phyloP scores from a whole-genome alignment of 2,329 filamentous ascomycete species.

The Stagonosporopsis tanaceti region DNA sequence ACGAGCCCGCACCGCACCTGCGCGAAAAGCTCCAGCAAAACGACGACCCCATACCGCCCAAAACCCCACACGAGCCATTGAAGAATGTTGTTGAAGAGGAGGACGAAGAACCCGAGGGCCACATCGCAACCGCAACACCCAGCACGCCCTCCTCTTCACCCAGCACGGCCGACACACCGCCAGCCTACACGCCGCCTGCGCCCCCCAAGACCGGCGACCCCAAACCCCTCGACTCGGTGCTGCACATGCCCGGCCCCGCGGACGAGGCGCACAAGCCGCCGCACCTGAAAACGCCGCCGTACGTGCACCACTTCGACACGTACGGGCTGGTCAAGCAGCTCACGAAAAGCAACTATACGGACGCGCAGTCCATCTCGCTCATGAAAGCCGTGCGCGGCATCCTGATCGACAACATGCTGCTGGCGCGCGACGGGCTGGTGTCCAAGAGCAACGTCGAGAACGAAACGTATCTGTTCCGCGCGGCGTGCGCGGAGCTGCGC shows the following conservation, averaged over 20 bases:
- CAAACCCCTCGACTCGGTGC: conserved; percentile 52
- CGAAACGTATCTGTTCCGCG: conserved; percentile 91
- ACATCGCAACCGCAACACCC: conserved; percentile 26
- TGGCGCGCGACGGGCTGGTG: conserved; percentile 81
- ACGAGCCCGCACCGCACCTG: conserved; percentile 55
- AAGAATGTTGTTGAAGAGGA: conserved; percentile 33
- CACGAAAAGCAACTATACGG: conserved; percentile 72
- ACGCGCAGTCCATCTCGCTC: conserved; percentile 77
- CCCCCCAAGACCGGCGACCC: conserved; percentile 34
- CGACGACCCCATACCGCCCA: conserved; percentile 6
- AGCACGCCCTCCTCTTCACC: conserved; percentile 23
- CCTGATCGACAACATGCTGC: conserved; percentile 78
- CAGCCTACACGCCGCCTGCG: conserved; percentile 27
- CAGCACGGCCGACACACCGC: conserved; percentile 22
- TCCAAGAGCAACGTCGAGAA: conserved; percentile 95
- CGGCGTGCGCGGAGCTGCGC: conserved; percentile 89
- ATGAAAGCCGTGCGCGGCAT: conserved; percentile 92
- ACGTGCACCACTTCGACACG: conserved; percentile 96
- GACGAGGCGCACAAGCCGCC: conserved; percentile 62
- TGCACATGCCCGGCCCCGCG: conserved; percentile 51
- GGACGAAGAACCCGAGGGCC: conserved; percentile 27
- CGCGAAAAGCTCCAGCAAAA: conserved; percentile 23
- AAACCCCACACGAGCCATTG: conserved; percentile 21
- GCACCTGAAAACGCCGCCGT: conserved; percentile 76
- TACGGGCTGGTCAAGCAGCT: conserved; percentile 88